Percentiles rank a stretch among this genome's conserved stretches.
Conservation (phyloP, 2,329 filamentous ascomycete species). For the Fusarium nematophilum region DNA sequence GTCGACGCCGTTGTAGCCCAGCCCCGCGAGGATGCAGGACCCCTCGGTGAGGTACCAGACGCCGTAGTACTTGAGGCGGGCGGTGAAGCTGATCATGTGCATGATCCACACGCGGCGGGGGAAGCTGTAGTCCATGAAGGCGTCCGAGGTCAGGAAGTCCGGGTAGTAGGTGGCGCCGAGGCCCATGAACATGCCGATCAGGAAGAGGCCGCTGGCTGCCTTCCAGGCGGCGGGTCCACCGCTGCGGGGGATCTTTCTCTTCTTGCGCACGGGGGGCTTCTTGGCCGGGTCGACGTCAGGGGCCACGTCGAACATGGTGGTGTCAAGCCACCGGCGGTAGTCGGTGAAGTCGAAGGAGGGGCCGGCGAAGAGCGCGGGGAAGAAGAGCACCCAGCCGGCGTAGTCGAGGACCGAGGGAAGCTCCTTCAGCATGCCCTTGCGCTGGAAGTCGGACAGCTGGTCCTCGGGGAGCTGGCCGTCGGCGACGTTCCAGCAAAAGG, state of each 20-base stretch:
- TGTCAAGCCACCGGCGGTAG: constrained; percentile 92
- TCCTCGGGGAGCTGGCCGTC: constrained; percentile 85
- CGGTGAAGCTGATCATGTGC: constrained; percentile 84
- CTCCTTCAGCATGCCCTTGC: constrained; percentile 78
- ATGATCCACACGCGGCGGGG: constrained; percentile 80
- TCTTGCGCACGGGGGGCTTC: constrained; percentile 86
- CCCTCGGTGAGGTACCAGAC: constrained; percentile 96
- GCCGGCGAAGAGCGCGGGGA: constrained; percentile 88
- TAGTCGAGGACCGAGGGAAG: constrained; percentile 85
- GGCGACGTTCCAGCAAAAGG: constrained; percentile 98
- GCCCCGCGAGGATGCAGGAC: constrained; percentile 90
- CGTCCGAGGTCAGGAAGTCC: constrained; percentile 70
- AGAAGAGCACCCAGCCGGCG: constrained; percentile 92
- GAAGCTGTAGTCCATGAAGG: constrained; percentile 76
- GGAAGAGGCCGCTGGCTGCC: constrained; percentile 76
- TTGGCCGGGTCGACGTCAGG: constrained; percentile 82
- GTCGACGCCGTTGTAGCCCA: constrained; percentile 95
- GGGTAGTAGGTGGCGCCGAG: constrained; percentile 75
- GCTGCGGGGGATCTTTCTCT: constrained; percentile 91
- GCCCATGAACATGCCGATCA: constrained; percentile 83
- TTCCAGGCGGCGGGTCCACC: constrained; percentile 86
- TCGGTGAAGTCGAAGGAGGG: constrained; percentile 96
- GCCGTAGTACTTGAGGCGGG: constrained; percentile 94
- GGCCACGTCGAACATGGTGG: constrained; percentile 89
- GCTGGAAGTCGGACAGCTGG: constrained; percentile 88